phyloP scores from a whole-genome alignment of 2,329 filamentous ascomycete species.

The Rugonectria rugulosa region DNA sequence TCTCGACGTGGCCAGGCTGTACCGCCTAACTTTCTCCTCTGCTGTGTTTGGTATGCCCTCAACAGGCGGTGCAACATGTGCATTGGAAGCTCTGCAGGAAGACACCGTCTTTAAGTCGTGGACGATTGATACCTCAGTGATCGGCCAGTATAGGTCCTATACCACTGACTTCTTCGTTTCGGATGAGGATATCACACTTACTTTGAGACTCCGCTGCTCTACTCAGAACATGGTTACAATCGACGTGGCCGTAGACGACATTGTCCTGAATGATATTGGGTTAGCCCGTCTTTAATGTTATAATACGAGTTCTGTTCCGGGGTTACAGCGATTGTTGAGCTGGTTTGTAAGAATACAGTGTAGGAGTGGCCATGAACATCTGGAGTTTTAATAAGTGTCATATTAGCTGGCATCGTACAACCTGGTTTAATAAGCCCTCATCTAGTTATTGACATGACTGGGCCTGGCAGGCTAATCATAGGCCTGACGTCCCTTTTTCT shows the following conservation, averaged over 20 bases:
- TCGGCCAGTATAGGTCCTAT: not conserved
- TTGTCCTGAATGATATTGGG: constrained; percentile 1
- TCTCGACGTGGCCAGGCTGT: not conserved
- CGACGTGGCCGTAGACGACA: constrained; percentile 15
- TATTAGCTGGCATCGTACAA: too few species aligned
- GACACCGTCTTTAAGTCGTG: not conserved
- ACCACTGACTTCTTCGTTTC: not conserved
- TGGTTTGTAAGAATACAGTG: too few species aligned
- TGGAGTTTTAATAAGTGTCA: too few species aligned
- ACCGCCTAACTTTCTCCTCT: constrained; percentile 11
- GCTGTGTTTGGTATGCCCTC: not conserved
- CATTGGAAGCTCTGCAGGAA: not conserved
- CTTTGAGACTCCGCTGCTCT: constrained; percentile 16
- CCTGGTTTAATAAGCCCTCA: too few species aligned
- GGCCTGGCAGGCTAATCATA: too few species aligned
- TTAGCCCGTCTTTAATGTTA: not conserved
- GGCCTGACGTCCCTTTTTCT: too few species aligned
- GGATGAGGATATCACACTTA: not conserved
- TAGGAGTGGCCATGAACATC: too few species aligned
- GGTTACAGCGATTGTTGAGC: too few species aligned
- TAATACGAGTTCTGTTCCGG: too few species aligned
- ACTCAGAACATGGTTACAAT: not conserved
- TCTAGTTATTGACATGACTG: too few species aligned
- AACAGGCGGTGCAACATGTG: not conserved
- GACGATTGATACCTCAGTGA: not conserved